phyloP scores from a whole-genome alignment of 306 rosid species.

The Quercus cerris region DNA sequence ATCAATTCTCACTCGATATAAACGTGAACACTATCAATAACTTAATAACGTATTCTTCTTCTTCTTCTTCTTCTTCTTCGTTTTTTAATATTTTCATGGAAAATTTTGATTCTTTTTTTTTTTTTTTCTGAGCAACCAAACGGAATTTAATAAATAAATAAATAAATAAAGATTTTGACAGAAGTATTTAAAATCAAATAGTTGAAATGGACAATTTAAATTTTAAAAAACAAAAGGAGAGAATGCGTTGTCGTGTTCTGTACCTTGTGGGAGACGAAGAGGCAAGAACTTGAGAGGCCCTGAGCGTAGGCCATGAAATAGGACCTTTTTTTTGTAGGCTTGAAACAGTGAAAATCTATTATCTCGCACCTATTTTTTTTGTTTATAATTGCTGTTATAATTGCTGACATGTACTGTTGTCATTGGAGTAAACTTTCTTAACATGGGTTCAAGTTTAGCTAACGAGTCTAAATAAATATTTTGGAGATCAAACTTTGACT shows the following conservation, averaged over 20 bases:
- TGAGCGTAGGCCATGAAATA: constrained; percentile 29
- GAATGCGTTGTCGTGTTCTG: no score
- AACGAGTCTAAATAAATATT: no score
- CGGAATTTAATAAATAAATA: background rate
- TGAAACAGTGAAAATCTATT: no score
- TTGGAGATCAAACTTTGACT: no score
- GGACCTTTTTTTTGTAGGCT: no score
- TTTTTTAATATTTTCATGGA: background rate
- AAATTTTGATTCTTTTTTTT: background rate
- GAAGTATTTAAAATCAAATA: background rate
- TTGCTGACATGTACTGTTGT: no score
- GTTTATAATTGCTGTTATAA: no score
- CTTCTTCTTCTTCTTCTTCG: background rate
- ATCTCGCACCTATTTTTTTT: no score
- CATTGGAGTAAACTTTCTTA: no score
- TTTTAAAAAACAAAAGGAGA: background rate
- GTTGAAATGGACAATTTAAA: background rate
- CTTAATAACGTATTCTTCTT: background rate
- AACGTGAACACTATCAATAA: no score
- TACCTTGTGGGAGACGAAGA: constrained; percentile 22
- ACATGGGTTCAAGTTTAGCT: no score
- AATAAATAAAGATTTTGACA: background rate
- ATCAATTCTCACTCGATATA: no score
- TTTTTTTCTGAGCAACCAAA: background rate
- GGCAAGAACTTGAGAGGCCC: constrained; percentile 1